Evolutionary conservation across 2,329 filamentous ascomycete genomes (phyloP).

Genomic region (Sporothrix brunneoviolacea): DNA sequence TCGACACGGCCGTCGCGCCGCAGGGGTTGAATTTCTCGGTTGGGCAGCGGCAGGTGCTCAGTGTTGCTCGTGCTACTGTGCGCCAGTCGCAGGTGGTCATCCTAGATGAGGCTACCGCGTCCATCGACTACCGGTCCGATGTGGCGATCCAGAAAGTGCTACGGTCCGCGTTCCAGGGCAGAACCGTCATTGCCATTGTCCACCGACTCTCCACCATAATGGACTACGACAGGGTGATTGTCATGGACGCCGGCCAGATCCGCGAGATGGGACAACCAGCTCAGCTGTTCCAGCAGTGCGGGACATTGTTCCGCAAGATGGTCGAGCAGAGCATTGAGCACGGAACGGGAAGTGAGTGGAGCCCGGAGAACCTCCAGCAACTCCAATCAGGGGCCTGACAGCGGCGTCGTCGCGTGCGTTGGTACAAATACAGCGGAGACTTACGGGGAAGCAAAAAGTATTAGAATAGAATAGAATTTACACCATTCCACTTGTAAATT

Average conservation of each 20-base stretch:
- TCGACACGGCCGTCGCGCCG: conserved; percentile 43
- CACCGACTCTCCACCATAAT: conserved; percentile 53
- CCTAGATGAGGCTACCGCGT: conserved; percentile 53
- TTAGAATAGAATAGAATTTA: too few species aligned
- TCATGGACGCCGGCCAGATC: conserved; percentile 48
- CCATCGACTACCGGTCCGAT: conserved; percentile 54
- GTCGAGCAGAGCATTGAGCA: too few species aligned
- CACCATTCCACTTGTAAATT: too few species aligned
- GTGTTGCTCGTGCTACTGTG: conserved; percentile 50
- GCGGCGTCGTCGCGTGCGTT: too few species aligned
- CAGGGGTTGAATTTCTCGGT: conserved; percentile 51
- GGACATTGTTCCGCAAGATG: too few species aligned
- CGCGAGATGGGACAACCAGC: too few species aligned
- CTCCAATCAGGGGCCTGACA: too few species aligned
- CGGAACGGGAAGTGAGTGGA: too few species aligned
- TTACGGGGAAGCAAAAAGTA: too few species aligned
- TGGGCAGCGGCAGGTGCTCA: conserved; percentile 52
- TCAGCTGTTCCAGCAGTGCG: too few species aligned
- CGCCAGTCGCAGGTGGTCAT: conserved; percentile 49
- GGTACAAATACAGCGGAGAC: too few species aligned
- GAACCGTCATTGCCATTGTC: conserved; percentile 52
- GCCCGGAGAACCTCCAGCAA: too few species aligned
- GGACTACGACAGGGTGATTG: conserved; percentile 52
- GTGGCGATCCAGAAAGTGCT: conserved; percentile 48
- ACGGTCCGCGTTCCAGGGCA: conserved; percentile 40